Evolutionary conservation across 1,139 yeast genomes (phyloP).

Genomic region (Taphrina sp.): DNA sequence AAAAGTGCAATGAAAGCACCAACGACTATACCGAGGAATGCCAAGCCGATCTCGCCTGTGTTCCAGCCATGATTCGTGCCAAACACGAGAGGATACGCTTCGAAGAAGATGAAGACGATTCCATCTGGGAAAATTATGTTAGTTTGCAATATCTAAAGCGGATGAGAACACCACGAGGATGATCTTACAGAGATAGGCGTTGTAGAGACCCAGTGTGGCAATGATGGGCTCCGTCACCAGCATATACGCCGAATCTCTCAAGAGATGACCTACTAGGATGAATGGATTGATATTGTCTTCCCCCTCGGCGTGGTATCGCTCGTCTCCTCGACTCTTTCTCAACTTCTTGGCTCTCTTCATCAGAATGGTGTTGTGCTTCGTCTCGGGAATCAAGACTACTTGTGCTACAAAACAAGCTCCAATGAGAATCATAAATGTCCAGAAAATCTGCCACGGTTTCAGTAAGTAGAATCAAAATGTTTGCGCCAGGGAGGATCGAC

Average conservation of each 20-base stretch:
- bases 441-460: no score
- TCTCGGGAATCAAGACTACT: conserved; percentile 65
- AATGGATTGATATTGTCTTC: conserved; percentile 6
- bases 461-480: no score
- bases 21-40: not conserved
- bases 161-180: no score
- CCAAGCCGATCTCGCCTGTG: conserved; percentile 61
- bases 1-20: not conserved
- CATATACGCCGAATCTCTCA: no score
- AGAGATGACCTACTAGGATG: no score
- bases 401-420: conserved; percentile 60
- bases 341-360: conserved; percentile 66
- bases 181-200: no score
- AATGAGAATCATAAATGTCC: conserved; percentile 52
- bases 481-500: no score
- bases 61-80: conserved; percentile 67
- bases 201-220: conserved; percentile 42
- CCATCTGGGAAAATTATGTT: no score
- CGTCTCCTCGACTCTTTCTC: conserved; percentile 33
- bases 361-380: conserved; percentile 65
- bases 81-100: conserved; percentile 63
- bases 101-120: conserved; percentile 74
- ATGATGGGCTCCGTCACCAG: conserved; percentile 28
- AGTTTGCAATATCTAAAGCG: no score
- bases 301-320: conserved; percentile 14